Conservation (phyloP, 140 eudicot species). For the Oenanthe javanica region DNA sequence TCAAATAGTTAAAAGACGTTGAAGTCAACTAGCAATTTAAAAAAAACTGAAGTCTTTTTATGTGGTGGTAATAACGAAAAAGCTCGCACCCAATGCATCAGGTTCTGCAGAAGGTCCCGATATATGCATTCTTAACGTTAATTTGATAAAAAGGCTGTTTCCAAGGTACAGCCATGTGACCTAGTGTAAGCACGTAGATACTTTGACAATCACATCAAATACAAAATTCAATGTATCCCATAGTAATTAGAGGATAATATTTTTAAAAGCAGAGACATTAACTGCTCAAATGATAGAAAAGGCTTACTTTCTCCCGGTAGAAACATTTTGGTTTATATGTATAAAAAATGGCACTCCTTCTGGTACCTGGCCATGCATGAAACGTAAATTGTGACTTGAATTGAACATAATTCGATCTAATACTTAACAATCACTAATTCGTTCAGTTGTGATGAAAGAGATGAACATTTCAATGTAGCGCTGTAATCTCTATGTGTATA, state of each 20-base stretch:
- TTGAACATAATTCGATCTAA: not conserved
- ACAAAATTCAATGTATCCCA: not conserved
- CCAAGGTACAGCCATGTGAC: not conserved
- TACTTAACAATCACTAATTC: too few relatives aligned
- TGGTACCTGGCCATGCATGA: slow-evolving; percentile 32
- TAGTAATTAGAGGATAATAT: not conserved
- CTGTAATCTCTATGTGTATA: too few relatives aligned
- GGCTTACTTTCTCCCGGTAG: slow-evolving; percentile 61
- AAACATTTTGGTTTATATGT: slow-evolving; percentile 47
- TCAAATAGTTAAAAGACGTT: not conserved
- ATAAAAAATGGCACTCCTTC: slow-evolving; percentile 46
- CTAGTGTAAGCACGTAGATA: not conserved
- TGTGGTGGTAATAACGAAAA: not conserved
- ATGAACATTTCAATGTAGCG: too few relatives aligned
- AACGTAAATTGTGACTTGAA: slow-evolving; percentile 20
- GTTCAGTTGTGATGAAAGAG: too few relatives aligned
- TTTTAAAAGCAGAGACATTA: not conserved
- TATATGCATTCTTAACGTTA: not conserved
- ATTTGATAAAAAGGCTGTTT: not conserved
- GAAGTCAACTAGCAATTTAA: not conserved
- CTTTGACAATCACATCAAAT: not conserved
- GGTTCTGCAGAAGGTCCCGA: not conserved
- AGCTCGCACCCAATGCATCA: not conserved
- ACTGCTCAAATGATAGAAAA: slow-evolving; percentile 6
- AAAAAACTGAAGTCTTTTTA: not conserved